Conservation (phyloP, 2,329 filamentous ascomycete species). For the Alternaria ethzedia region DNA sequence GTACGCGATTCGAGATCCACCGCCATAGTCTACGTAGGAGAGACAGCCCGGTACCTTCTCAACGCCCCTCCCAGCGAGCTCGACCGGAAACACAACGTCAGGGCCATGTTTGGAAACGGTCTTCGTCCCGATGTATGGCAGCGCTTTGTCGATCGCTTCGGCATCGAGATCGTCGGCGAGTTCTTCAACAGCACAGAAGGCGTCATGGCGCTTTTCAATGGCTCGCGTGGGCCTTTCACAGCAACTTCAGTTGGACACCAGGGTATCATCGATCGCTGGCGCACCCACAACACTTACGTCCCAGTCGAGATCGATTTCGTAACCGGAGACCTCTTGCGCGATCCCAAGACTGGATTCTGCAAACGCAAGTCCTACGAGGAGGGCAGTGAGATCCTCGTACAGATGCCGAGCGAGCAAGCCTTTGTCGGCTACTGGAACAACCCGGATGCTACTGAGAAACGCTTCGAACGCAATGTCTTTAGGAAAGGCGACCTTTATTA, state of each 20-base stretch:
- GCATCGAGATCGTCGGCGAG: constrained; percentile 68
- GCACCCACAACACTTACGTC: constrained; percentile 63
- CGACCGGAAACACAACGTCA: constrained; percentile 65
- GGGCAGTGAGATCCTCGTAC: constrained; percentile 79
- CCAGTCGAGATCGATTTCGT: constrained; percentile 73
- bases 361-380: constrained; percentile 67
- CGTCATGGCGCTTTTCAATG: constrained; percentile 67
- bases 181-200: constrained; percentile 83
- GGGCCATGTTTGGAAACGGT: constrained; percentile 70
- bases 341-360: constrained; percentile 72
- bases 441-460: constrained; percentile 67
- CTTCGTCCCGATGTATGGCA: constrained; percentile 73
- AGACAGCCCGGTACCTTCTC: constrained; percentile 76
- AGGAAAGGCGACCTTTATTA: constrained; percentile 57
- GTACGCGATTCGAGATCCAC: constrained; percentile 71
- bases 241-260: constrained; percentile 74
- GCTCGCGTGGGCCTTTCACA: constrained; percentile 65
- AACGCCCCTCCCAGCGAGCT: constrained; percentile 68
- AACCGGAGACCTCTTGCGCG: constrained; percentile 69
- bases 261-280: constrained; percentile 64
- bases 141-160: constrained; percentile 68
- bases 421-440: constrained; percentile 77
- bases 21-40: constrained; percentile 78
- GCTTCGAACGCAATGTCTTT: constrained; percentile 56
- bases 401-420: constrained; percentile 61